Evolutionary conservation across 768 basidiomycete species (phyloP).

Genomic region (Psilocybe sp.): DNA sequence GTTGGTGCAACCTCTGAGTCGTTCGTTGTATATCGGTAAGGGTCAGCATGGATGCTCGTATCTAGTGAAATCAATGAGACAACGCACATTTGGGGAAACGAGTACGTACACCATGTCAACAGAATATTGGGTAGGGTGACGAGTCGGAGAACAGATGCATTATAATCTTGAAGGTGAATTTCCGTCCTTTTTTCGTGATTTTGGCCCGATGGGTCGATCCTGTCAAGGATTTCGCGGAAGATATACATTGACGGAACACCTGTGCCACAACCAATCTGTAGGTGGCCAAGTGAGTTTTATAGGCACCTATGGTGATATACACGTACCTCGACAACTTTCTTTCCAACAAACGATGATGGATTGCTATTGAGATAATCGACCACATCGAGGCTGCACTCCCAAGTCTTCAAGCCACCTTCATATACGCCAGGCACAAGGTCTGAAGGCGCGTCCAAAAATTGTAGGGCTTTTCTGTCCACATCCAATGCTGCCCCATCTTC

Average conservation of each 20-base stretch:
- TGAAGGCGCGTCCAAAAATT: conserved; percentile 77
- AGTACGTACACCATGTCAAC: conserved; percentile 74
- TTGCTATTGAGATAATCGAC: conserved; percentile 56
- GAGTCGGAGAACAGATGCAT: conserved; percentile 73
- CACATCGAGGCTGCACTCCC: conserved; percentile 93
- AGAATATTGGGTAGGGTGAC: conserved; percentile 79
- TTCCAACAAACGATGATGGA: conserved; percentile 34
- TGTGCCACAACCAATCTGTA: conserved; percentile 90
- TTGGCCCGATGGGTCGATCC: conserved; percentile 8
- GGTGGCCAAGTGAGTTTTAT: neutral
- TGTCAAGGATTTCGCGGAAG: conserved; percentile 55
- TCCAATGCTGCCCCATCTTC: conserved; percentile 3
- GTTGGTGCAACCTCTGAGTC: conserved; percentile 27
- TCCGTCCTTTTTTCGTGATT: conserved; percentile 32
- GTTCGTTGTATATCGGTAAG: conserved; percentile 35
- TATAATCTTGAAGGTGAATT: conserved; percentile 91
- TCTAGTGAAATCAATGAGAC: conserved; percentile 35
- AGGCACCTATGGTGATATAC: neutral
- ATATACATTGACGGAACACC: conserved; percentile 80
- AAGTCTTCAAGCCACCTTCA: conserved; percentile 96
- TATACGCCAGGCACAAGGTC: conserved; percentile 92
- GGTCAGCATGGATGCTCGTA: conserved; percentile 52
- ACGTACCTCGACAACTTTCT: conserved; percentile 72
- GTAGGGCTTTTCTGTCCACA: conserved; percentile 32
- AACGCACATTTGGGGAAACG: neutral